Percentiles rank a stretch among this genome's conserved stretches.
phyloP scores from a whole-genome alignment of 176 grass and related monocot species.

The Aechmea fasciata region DNA sequence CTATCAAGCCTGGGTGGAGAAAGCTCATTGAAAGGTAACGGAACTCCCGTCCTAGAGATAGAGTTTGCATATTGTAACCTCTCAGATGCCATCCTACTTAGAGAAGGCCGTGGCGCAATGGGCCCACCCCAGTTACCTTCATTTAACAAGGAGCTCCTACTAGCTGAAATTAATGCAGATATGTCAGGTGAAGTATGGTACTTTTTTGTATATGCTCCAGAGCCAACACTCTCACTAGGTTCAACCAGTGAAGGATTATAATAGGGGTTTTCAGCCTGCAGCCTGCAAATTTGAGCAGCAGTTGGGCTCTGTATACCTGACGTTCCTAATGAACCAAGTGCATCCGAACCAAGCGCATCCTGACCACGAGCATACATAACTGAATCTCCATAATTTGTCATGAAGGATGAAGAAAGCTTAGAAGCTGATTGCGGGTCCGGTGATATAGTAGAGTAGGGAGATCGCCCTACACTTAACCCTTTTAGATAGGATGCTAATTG shows the following conservation, averaged over 20 bases:
- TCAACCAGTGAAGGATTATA: constrained; percentile 57
- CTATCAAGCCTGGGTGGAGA: constrained; percentile 46
- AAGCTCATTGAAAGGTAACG: constrained; percentile 62
- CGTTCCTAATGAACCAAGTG: constrained; percentile 49
- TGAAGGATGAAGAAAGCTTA: constrained; percentile 38
- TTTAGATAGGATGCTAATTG: constrained; percentile 68
- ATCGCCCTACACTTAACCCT: constrained; percentile 49
- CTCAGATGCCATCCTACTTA: constrained; percentile 54
- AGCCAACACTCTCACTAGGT: constrained; percentile 33
- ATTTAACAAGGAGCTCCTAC: constrained; percentile 49
- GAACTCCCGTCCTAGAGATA: constrained; percentile 36
- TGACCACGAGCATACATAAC: constrained; percentile 44
- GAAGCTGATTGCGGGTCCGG: constrained; percentile 39
- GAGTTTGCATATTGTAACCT: constrained; percentile 50
- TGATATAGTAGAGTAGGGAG: constrained; percentile 49
- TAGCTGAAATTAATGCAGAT: constrained; percentile 90
- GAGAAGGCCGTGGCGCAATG: constrained; percentile 50
- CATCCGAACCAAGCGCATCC: constrained; percentile 53
- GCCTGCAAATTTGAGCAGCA: constrained; percentile 35
- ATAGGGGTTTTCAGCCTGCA: constrained; percentile 54
- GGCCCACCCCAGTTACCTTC: constrained; percentile 58
- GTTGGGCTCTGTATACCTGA: constrained; percentile 48
- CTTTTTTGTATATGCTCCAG: constrained; percentile 72
- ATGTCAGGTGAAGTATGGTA: constrained; percentile 99
- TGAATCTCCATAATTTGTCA: constrained; percentile 40